Evolutionary conservation across 805 yeast species (phyloP), one percentile per base, ranked within the genome.

Genomic region (Wickerhamomyces pijperi): DNA sequence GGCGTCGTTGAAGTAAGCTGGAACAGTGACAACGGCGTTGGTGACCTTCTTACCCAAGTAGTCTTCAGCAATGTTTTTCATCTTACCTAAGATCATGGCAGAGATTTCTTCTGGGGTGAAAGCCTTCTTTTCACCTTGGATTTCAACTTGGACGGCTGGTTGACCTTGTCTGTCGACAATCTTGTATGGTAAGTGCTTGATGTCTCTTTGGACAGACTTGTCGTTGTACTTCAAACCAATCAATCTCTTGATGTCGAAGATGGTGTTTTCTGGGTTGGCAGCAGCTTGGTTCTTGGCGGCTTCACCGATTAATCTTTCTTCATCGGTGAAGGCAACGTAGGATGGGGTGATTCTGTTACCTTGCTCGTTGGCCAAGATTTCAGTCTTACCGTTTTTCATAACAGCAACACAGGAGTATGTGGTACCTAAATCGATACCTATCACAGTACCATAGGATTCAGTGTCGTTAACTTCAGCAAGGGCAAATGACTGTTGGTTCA

Each of bases 331-430:
- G 9, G 94, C 95, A 46, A 87, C 97, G 56, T 82, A 87, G 1
- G 95, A 85, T 20, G 97, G 97, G 16, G 97, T 87, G 53, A 88
- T 87, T 73, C 97, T 82, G 68, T 86, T 85, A 70, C 97, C 97
- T 69, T 87, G 97, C 65, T 87, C 96, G 58, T 87, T 87, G 47
- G 96, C 95, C 48, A 87, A 70, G 53, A 87, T 87, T 59, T 87
- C 97, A 38, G 90, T 95, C 56, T 87, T 74, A 55, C 88, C 94
- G 51, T 78, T 76, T 55, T 74, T 74, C 82, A 77, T 76, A 36
- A 76, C 86, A 51, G 95, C 97, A 41, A 88, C 97, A 78, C 97
- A 88, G 2, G 96, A 87, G 68, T 88, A 88, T 2, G 97, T 88
- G 45, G 97, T 88, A 62, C 98, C 98, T 67, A 90, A 74, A 71